These are phyloP conservation scores for Xylaria intraflava DNA, from an alignment of 495 filamentous ascomycete species.

Conservation along the genomic window DNA sequence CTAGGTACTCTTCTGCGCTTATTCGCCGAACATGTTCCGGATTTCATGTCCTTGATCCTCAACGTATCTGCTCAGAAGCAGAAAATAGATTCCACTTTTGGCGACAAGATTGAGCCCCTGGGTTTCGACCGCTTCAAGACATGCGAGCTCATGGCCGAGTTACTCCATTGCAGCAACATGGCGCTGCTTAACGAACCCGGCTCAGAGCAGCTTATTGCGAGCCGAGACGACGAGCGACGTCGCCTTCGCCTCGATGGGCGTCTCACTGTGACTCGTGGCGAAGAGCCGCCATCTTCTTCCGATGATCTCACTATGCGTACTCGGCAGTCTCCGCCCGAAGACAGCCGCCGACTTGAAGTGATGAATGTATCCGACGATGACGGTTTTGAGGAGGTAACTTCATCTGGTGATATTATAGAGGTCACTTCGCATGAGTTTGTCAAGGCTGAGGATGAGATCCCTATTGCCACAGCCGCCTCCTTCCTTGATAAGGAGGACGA, in stretches of 20 bases:
- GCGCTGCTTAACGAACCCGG: conserved; percentile 88
- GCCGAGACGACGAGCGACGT: conserved; percentile 76
- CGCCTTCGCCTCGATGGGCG: conserved; percentile 65
- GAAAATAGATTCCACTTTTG: conserved; percentile 63
- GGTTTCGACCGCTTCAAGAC: conserved; percentile 99
- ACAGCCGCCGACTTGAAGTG: conserved; percentile 55
- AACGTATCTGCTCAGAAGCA: conserved; percentile 49
- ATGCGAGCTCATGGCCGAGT: conserved; percentile 96
- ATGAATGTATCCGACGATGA: conserved; percentile 82
- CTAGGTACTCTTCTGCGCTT: conserved; percentile 85
- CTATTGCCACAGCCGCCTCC: conserved; percentile 27
- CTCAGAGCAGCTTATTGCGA: conserved; percentile 77
- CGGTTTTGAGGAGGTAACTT: conserved; percentile 86
- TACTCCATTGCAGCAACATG: conserved; percentile 99
- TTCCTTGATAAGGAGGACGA: conserved; percentile 53
- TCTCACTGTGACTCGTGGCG: conserved; percentile 30
- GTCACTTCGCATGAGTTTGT: conserved; percentile 47
- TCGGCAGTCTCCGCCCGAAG: conserved; percentile 39
- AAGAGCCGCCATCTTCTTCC: conserved; percentile 31
- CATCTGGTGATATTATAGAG: conserved; percentile 59
- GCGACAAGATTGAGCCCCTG: conserved; percentile 83
- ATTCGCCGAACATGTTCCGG: conserved; percentile 85
- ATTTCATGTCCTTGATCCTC: conserved; percentile 90
- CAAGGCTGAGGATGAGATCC: conserved; percentile 42
- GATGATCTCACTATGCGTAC: conserved; percentile 43